A percentile compares a stretch with the other conserved stretches of the same genome.
Conservation (phyloP, 805 yeast genomes). For the Suhomyces tanzawaensis region DNA sequence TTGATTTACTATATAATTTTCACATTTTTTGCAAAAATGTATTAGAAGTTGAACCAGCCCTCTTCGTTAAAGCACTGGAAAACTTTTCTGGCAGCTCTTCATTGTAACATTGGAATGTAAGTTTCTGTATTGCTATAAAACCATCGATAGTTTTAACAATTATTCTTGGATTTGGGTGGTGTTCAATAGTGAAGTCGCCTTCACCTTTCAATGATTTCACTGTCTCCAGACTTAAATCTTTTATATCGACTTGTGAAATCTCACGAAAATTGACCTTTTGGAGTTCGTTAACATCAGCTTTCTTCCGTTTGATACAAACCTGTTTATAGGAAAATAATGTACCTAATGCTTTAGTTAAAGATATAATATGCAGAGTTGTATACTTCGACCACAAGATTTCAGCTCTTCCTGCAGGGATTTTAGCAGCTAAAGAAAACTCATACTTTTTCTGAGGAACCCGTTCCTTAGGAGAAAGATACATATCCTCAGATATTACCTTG, state of each 20-base stretch:
- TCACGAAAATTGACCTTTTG: conserved; percentile 51
- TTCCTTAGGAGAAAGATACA: conserved; percentile 19
- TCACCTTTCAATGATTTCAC: background rate
- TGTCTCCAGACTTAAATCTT: background rate
- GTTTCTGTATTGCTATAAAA: conserved; percentile 25
- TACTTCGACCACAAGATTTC: conserved; percentile 48
- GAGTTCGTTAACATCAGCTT: conserved; percentile 22
- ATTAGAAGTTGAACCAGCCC: conserved; percentile 38
- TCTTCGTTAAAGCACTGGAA: conserved; percentile 40
- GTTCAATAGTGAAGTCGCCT: conserved; percentile 5
- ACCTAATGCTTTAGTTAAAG: conserved; percentile 54
- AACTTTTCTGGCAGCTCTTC: conserved; percentile 48
- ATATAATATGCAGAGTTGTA: conserved; percentile 36
- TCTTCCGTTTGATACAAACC: conserved; percentile 33
- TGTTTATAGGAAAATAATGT: conserved; percentile 47
- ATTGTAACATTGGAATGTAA: conserved; percentile 57
- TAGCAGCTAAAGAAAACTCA: conserved; percentile 55
- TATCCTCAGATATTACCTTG: conserved; percentile 37
- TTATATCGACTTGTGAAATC: conserved; percentile 13
- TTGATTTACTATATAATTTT: too few relatives aligned
- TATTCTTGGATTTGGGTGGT: conserved; percentile 21
- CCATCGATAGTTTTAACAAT: conserved; percentile 47
- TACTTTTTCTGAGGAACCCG: conserved; percentile 10
- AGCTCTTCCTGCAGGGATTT: conserved; percentile 43
- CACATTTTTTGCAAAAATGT: conserved; percentile 8